These are phyloP conservation scores for Turnera subulata DNA, from an alignment of 345 rosid genomes.

Conservation along the genomic window DNA sequence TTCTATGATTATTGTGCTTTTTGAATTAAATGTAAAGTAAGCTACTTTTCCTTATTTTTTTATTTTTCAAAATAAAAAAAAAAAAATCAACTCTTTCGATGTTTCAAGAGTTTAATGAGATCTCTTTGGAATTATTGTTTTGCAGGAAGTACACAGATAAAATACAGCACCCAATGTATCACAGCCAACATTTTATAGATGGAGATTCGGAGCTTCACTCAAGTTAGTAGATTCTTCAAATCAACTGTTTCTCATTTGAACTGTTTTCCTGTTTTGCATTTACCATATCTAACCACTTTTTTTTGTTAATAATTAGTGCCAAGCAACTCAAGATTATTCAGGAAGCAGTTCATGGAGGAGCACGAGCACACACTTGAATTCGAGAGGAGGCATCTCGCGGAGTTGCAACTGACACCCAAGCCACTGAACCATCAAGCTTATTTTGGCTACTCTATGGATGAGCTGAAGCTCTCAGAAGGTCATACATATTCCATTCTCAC, in stretches of 20 bases:
- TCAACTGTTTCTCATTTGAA: background rate
- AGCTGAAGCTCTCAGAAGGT: conserved; percentile 56
- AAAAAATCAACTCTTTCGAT: too few species aligned
- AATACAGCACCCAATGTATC: conserved; percentile 39
- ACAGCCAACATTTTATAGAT: conserved; percentile 40
- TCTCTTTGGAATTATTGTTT: too few species aligned
- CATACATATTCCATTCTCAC: background rate
- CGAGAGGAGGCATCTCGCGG: conserved; percentile 40
- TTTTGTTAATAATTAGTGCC: conserved; percentile 29
- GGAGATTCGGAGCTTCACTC: conserved; percentile 62
- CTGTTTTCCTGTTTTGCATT: background rate
- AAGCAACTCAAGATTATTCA: conserved; percentile 42
- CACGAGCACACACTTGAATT: conserved; percentile 43
- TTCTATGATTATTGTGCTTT: too few species aligned
- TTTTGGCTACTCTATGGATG: conserved; percentile 50
- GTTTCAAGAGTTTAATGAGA: too few species aligned
- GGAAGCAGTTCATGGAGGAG: conserved; percentile 48
- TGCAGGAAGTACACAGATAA: conserved; percentile 58
- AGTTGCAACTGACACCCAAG: conserved; percentile 37
- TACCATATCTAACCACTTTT: background rate
- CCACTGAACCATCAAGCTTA: conserved; percentile 35
- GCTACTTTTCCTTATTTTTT: too few species aligned
- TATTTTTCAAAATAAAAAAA: too few species aligned
- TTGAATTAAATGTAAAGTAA: too few species aligned
- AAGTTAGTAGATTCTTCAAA: conserved; percentile 28